phyloP scores from a whole-genome alignment of 306 rosid species.

The Lablab purpureus region DNA sequence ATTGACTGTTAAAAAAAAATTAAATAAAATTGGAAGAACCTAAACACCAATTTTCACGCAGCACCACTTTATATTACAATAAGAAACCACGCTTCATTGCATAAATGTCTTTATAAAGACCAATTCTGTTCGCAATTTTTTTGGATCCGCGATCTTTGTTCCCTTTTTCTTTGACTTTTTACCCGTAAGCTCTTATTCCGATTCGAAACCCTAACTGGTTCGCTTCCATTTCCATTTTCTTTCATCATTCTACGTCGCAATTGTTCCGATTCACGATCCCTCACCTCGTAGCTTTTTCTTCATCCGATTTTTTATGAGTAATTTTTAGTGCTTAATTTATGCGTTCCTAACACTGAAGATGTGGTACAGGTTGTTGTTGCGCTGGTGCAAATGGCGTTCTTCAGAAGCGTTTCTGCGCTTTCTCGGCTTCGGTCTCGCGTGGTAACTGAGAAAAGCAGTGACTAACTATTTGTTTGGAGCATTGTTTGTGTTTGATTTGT shows the following conservation, averaged over 20 bases:
- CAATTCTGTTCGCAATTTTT: conserved; percentile 31
- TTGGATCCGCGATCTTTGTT: conserved; percentile 38
- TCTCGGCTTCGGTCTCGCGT: conserved; percentile 86
- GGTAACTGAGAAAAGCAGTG: conserved; percentile 51
- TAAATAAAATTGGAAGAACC: neutral
- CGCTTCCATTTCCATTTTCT: neutral
- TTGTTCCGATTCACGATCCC: conserved; percentile 23
- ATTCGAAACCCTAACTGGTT: conserved; percentile 19
- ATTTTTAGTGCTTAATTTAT: neutral
- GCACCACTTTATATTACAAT: neutral
- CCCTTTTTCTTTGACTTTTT: conserved; percentile 25
- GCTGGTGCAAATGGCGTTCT: conserved; percentile 54
- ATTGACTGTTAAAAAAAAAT: neutral
- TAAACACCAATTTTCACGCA: neutral
- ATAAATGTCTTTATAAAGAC: conserved; percentile 32
- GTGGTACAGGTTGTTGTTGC: conserved; percentile 43
- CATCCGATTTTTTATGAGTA: neutral
- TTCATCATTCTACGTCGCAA: neutral
- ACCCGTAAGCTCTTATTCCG: conserved; percentile 13
- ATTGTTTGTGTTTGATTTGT: conserved; percentile 9
- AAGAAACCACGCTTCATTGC: neutral
- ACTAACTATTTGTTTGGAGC: neutral
- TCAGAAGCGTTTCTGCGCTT: conserved; percentile 72
- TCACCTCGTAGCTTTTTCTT: neutral
- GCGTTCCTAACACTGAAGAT: neutral